These are phyloP conservation scores for Meyerozyma elateridarum DNA, from an alignment of 1,139 yeast genomes.

Conservation along the genomic window DNA sequence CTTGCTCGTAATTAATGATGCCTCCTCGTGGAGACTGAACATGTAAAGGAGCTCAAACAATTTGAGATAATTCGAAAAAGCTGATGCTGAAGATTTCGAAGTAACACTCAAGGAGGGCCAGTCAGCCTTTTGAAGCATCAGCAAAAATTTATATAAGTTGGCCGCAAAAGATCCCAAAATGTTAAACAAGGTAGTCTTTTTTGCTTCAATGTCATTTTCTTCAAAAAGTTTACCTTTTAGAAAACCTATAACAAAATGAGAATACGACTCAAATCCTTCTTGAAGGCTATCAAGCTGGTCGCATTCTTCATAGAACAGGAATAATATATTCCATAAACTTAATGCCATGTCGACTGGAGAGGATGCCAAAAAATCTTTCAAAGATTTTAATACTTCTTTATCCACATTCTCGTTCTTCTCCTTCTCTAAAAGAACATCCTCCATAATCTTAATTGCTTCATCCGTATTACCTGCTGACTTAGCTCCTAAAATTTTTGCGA, in stretches of 20 bases:
- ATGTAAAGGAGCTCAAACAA: conserved; percentile 38
- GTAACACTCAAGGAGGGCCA: conserved; percentile 18
- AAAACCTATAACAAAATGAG: conserved; percentile 37
- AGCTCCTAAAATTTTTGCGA: conserved; percentile 51
- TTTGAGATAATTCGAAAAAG: conserved; percentile 28
- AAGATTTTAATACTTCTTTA: conserved; percentile 34
- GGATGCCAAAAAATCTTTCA: conserved; percentile 52
- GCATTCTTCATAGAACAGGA: conserved; percentile 51
- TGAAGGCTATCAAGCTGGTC: conserved; percentile 39
- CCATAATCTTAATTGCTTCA: conserved; percentile 51
- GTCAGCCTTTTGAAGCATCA: conserved; percentile 15
- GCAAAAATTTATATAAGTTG: conserved; percentile 25
- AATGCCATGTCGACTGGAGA: conserved; percentile 67
- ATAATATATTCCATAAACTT: conserved; percentile 71
- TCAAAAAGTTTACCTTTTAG: conserved; percentile 22
- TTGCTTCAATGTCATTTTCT: conserved; percentile 9
- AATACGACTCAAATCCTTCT: conserved; percentile 51
- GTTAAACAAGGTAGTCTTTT: conserved; percentile 19
- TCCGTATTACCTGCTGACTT: conserved; percentile 30
- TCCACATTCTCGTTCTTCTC: conserved; percentile 12
- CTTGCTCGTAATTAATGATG: conserved; percentile 34
- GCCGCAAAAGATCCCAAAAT: conserved; percentile 46
- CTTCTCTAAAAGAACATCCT: conserved; percentile 39
- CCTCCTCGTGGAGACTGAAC: conserved; percentile 48
- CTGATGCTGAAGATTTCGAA: too few relatives aligned